These are phyloP conservation scores for Liquidambar formosana DNA, from an alignment of 164 flowering plant species.

Conservation along the genomic window DNA sequence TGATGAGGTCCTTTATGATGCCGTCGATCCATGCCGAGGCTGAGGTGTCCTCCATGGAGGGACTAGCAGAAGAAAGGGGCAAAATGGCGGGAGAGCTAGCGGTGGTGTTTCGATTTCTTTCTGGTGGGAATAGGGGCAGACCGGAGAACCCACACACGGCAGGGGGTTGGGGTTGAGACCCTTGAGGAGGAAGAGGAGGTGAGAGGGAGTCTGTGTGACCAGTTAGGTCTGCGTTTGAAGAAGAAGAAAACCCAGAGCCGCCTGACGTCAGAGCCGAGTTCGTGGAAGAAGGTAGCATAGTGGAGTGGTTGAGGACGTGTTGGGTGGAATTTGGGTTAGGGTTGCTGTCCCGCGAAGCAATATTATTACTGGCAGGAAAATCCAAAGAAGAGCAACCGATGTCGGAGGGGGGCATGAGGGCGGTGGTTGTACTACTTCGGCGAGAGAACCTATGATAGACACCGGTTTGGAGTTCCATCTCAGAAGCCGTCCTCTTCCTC, in stretches of 20 bases:
- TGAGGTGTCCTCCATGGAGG: slow-evolving; percentile 35
- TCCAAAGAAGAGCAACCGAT: slow-evolving; percentile 9
- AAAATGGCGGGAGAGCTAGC: not conserved
- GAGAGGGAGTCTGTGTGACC: not conserved
- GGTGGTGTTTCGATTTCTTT: slow-evolving; percentile 21
- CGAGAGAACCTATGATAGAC: slow-evolving; percentile 31
- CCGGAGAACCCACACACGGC: slow-evolving; percentile 87
- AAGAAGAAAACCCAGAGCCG: slow-evolving; percentile 13
- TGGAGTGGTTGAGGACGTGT: slow-evolving; percentile 48
- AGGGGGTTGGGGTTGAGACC: slow-evolving; percentile 25
- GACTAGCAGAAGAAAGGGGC: not conserved
- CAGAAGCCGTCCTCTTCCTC: slow-evolving; percentile 73
- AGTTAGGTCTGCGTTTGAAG: slow-evolving; percentile 7
- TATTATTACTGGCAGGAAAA: not conserved
- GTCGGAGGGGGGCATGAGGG: slow-evolving; percentile 12
- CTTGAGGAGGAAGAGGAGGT: slow-evolving; percentile 1
- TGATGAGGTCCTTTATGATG: slow-evolving; percentile 75
- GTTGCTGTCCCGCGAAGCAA: slow-evolving; percentile 2
- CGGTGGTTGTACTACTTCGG: too few relatives aligned
- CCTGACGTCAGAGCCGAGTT: slow-evolving; percentile 35
- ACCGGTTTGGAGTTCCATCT: slow-evolving; percentile 41
- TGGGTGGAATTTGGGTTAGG: slow-evolving; percentile 11
- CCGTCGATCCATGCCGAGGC: slow-evolving; percentile 88
- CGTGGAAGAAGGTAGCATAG: slow-evolving; percentile 30
- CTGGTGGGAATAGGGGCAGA: slow-evolving; percentile 77